A percentile compares a stretch with the other conserved stretches of the same genome.
Conservation (phyloP, 78 protist genomes). For the Dictyostelium firmibasis region DNA sequence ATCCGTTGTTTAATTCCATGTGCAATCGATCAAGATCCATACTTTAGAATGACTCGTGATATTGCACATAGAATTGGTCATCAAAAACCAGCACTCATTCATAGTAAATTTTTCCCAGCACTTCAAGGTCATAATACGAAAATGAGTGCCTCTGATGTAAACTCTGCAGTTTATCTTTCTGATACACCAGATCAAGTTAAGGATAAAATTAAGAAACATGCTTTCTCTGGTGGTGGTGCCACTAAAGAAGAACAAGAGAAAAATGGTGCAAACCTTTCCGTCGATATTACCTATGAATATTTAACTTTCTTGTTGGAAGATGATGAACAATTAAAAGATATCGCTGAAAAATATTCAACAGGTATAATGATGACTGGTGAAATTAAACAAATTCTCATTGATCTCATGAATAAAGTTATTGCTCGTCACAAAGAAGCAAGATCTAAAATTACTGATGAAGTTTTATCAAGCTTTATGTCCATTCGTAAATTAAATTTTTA, state of each 20-base stretch:
- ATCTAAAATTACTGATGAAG: slow-evolving; percentile 70
- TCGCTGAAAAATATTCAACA: slow-evolving; percentile 80
- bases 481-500: slow-evolving; percentile 42
- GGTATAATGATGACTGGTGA: slow-evolving; percentile 95
- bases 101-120: slow-evolving; percentile 97
- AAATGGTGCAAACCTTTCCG: slow-evolving; percentile 90
- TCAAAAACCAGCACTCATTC: slow-evolving; percentile 96
- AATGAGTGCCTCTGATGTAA: slow-evolving; percentile 94
- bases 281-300: slow-evolving; percentile 94
- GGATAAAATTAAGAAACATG: slow-evolving; percentile 91
- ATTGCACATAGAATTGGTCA: slow-evolving; percentile 95
- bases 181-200: slow-evolving; percentile 95
- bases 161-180: slow-evolving; percentile 94
- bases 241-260: slow-evolving; percentile 96
- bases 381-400: slow-evolving; percentile 87
- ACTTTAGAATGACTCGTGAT: slow-evolving; percentile 99
- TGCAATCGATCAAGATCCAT: slow-evolving; percentile 99
- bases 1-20: slow-evolving; percentile 99
- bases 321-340: slow-evolving; percentile 88
- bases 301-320: slow-evolving; percentile 93
- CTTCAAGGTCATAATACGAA: slow-evolving; percentile 93
- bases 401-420: slow-evolving; percentile 38
- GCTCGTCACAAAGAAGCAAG: slow-evolving; percentile 74
- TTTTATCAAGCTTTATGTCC: slow-evolving; percentile 58
- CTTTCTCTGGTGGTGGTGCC: slow-evolving; percentile 97